Base-by-base conservation (phyloP, 208 protist genomes). In the Crithidia bombi region DNA sequence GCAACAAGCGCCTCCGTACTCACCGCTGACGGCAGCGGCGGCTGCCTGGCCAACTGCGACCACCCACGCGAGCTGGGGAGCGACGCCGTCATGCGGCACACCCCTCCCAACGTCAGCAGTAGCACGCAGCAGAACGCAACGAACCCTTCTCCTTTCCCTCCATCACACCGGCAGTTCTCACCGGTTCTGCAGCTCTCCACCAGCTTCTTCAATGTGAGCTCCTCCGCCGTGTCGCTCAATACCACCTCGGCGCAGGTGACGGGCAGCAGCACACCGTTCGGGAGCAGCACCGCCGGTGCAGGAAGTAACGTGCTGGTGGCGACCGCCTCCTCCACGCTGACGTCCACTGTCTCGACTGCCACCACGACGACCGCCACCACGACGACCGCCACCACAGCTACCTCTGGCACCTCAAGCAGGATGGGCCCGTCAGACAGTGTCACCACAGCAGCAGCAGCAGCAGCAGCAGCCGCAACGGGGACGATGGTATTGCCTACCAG, bases 201-300 rank as follows among this genome's bases (percentile, higher is more conserved):
- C 28, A 64, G 41, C 19, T 64, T 51, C 15, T 25, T 64, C 12
- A 64, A 51, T 41, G n/a, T 51, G 19, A 64, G 57, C 41, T 64
- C 57, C 41, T 51, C 26, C 3, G 57, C 15, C 1, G 25, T 15
- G 12, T 64, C 57, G 5, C 57, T 49, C 26, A 28, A 28, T n/a
- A 51, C 19, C n/a, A 35, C 26, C 25, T 51, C 41, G 23, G 25
- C 15, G 19, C 54, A 59, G 12, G 51, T 17, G 10, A 64, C 57
- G 5, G 39, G 5, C 38, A 64, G 57, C 28, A 41, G 32, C 10
- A 25, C 41, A 0, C 26, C 51, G 26, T 47, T 33, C 55, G n/a
- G 12, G 21, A 47, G 55, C 41, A 38, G 57, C 26, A 28, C 57
- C 2, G 39, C 57, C 26, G 26, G 14, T 19, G 38, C 41, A 3